Percentiles rank a stretch among this genome's conserved stretches.
These are phyloP conservation scores for Boletus fagicola DNA, from an alignment of 768 basidiomycete genomes.

Conservation along the genomic window DNA sequence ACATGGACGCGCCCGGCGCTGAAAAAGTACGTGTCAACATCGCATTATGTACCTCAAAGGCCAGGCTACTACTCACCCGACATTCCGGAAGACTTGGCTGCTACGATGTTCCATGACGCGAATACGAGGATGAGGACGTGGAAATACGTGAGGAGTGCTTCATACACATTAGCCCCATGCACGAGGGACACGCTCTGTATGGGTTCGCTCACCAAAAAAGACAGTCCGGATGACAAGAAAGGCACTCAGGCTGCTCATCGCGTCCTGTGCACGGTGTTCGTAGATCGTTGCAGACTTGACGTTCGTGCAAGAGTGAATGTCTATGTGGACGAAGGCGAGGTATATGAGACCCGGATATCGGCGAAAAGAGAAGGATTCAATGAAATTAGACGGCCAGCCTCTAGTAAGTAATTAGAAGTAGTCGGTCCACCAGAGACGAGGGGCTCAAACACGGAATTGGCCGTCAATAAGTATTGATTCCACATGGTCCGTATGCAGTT, in stretches of 20 bases:
- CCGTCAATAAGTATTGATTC: constrained; percentile 14
- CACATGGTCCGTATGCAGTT: constrained; percentile 6
- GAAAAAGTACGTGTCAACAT: background rate
- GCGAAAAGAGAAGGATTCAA: background rate
- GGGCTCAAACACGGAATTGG: background rate
- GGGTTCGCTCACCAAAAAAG: constrained; percentile 47
- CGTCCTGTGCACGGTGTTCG: constrained; percentile 8
- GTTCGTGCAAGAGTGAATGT: constrained; percentile 14
- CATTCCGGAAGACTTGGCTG: constrained; percentile 34
- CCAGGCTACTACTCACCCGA: constrained; percentile 34
- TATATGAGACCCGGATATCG: background rate
- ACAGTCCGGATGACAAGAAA: constrained; percentile 59
- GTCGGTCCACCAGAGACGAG: constrained; percentile 26
- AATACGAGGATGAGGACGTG: constrained; percentile 54
- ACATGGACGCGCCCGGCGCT: constrained; percentile 49
- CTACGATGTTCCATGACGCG: constrained; percentile 55
- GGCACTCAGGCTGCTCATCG: constrained; percentile 48
- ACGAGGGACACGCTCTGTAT: background rate
- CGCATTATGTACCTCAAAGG: background rate
- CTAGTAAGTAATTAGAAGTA: constrained; percentile 6
- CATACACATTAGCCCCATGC: constrained; percentile 1
- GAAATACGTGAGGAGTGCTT: constrained; percentile 46
- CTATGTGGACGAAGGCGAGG: background rate
- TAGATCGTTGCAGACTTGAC: constrained; percentile 6
- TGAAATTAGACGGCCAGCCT: constrained; percentile 13